phyloP scores from a whole-genome alignment of 2,329 filamentous ascomycete species.

The Cytospora leucostoma region DNA sequence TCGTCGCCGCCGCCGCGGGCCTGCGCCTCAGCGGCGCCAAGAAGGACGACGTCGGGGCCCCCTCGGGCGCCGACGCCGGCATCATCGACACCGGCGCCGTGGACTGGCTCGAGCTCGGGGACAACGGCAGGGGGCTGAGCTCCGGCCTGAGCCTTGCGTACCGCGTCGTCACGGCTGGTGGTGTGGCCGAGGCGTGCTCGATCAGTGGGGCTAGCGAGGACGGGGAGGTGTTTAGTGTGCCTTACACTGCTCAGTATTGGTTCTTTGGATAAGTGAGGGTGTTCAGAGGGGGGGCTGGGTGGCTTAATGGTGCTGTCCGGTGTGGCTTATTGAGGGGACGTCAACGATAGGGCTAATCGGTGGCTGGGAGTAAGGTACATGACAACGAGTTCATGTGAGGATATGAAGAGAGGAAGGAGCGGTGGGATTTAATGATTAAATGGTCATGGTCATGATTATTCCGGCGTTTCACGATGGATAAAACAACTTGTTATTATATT shows the following conservation, averaged over 20 bases:
- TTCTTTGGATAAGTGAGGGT: constrained; percentile 44
- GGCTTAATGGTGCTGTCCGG: background rate
- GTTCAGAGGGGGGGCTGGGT: background rate
- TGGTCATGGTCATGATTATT: no score
- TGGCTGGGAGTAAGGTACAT: no score
- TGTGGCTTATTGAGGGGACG: background rate
- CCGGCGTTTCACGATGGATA: no score
- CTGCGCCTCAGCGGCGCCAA: constrained; percentile 48
- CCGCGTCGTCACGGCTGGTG: constrained; percentile 58
- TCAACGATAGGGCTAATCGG: no score
- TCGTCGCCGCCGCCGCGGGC: constrained; percentile 40
- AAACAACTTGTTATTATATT: no score
- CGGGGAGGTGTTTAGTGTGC: constrained; percentile 47
- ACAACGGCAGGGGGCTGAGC: constrained; percentile 33
- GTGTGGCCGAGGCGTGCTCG: constrained; percentile 46
- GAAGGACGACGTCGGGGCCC: constrained; percentile 56
- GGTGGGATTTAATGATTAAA: no score
- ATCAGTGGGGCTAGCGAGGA: constrained; percentile 41
- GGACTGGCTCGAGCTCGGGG: constrained; percentile 53
- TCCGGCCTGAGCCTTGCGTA: constrained; percentile 49
- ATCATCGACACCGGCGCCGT: constrained; percentile 53
- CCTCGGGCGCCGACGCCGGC: constrained; percentile 49
- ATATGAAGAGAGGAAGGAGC: no score
- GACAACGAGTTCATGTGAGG: no score
- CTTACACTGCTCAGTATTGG: constrained; percentile 62